Evolutionary conservation across 2,329 filamentous ascomycete species (phyloP), one percentile per base, ranked within the genome.

Genomic region (Chaetomium globosum): DNA sequence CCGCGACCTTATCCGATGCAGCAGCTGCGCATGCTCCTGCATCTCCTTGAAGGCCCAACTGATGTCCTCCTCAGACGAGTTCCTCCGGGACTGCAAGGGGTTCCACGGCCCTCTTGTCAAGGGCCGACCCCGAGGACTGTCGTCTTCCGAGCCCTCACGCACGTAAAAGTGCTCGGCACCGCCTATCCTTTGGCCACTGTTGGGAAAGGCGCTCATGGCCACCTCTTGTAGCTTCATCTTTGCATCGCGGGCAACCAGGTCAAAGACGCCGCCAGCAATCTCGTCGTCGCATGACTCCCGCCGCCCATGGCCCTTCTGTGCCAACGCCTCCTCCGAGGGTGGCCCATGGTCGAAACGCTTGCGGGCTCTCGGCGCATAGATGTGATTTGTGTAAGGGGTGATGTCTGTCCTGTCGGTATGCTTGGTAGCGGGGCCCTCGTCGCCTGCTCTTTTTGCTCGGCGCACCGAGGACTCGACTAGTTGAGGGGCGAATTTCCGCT

Each of bases 1-100:
- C 81, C 70, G 82, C 78, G 67, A n/a, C 61, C 51, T 52, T 19
- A 26, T 30, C 19, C 62, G 36, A 13, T 46, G 13, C 21, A 65
- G 49, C 36, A 59, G 46, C 70, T 91, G 86, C 59, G 88, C 89
- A 76, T 94, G 89, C 71, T 88, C 85, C 71, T 91, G 89, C 89
- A 95, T 91, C 71, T 92, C 89, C 72, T 88, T 85, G 73, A 95
- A 83, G 74, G 92, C 92, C 88, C 90, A 94, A 64, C 85, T 79
- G 65, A 84, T 81, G 59, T 85, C 83, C 71, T 87, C 82, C 58
- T 85, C 84, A 2, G 86, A 88, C 55, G 86, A 87, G 73, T 88
- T 86, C 49, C 86, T 83, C 65, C 85, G 80, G 30, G 75, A 71
- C 8, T 72, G 73, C 48, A 72, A 63, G 65, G 75, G 65, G 62